Evolutionary conservation across 2,329 filamentous ascomycete species (phyloP), one percentile per base, ranked within the genome.

Genomic region (Cryphonectria japonica): DNA sequence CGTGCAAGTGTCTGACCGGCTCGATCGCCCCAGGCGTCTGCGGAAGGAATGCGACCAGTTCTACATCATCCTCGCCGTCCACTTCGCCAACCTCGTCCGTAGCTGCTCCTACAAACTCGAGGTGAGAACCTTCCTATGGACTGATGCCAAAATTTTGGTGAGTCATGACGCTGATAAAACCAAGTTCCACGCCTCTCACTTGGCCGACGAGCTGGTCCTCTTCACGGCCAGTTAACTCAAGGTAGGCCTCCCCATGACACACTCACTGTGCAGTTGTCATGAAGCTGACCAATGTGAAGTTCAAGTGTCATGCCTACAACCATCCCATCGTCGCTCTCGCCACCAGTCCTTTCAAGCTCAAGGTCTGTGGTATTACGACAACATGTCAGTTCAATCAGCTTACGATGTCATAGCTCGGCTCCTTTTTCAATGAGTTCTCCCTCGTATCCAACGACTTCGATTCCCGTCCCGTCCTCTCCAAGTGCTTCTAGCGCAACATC

Each of bases 1-100:
- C 81, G 22, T 83, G 82, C 74, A 80, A 80, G 73, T 82, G 81
- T 60, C 62, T 79, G 39, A 77, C 73, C 65, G 80, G 79, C 11
- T 72, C 72, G 62, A 72, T 77, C 32, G 72, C 70, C 4, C 78
- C 78, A 3, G 78, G 78, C 60, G 74, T 75, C 13, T 76, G 73
- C 69, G 73, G 57, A 43, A 66, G 70, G 54, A 67, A 63, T 3
- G 66, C 54, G 11, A 73, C 71, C 5, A 73, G 63, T 39, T 69
- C 70, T 6, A 72, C 62, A 32, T 73, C 69, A 11, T 72, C 72
- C 9, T 71, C 69, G 62, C 73, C 73, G 29, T 61, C 63, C 6
- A 67, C 69, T 19, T 41, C 70, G 22, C 19, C 57, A 29, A 69
- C 68, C 13, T n/a, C 63, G 8, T 50, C 41, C 14, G 29, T 11